Conservation (phyloP, 202 grass and related monocot genomes). For the Panicum virgatum region DNA sequence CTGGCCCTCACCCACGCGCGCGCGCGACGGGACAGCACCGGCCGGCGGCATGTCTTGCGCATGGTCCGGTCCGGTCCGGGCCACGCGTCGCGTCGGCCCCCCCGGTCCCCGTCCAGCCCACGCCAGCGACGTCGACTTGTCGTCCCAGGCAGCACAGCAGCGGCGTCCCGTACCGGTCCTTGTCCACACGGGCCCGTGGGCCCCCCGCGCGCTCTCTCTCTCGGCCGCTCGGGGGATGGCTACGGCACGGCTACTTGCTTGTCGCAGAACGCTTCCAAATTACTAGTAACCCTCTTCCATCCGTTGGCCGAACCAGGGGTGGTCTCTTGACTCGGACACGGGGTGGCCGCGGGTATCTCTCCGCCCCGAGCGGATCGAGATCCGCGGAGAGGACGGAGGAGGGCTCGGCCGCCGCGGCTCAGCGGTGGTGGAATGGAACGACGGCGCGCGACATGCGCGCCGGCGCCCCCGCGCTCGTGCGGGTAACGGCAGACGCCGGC, state of each 20-base stretch:
- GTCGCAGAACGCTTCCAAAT: too few relatives aligned
- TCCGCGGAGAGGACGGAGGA: background rate
- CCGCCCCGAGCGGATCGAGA: background rate
- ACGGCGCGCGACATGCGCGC: too few relatives aligned
- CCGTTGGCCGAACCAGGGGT: too few relatives aligned
- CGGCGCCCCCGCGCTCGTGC: too few relatives aligned
- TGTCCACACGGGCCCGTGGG: background rate
- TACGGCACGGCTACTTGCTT: too few relatives aligned
- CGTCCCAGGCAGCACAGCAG: background rate
- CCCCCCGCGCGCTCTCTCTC: too few relatives aligned
- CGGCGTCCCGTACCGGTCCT: background rate
- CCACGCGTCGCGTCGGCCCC: constrained; percentile 4
- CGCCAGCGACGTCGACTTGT: background rate
- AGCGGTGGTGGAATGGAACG: too few relatives aligned
- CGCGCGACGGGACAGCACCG: background rate
- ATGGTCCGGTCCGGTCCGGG: background rate
- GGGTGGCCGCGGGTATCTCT: background rate
- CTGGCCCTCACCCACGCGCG: background rate
- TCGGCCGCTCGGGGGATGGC: too few relatives aligned
- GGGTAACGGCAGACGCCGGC: too few relatives aligned
- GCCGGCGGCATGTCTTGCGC: background rate
- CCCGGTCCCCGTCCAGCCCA: background rate
- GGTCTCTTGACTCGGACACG: too few relatives aligned
- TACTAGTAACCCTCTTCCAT: too few relatives aligned
- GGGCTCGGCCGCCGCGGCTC: too few relatives aligned